phyloP scores from a whole-genome alignment of 176 grass and related monocot species.

The Microstegium vimineum region DNA sequence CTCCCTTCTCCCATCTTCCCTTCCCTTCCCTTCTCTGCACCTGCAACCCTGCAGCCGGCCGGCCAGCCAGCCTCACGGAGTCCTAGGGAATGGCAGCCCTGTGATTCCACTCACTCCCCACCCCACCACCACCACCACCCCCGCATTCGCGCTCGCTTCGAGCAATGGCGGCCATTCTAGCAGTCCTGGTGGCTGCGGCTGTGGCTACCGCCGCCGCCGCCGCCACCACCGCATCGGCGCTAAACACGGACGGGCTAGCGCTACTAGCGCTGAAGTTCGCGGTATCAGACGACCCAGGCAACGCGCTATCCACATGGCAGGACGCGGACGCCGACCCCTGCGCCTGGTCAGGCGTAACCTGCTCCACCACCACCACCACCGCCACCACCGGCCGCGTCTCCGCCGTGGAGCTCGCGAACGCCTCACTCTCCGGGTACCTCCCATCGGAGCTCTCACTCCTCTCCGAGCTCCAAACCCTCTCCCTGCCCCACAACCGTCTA shows the following conservation, averaged over 20 bases:
- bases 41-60: background rate
- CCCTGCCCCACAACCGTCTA: constrained; percentile 55
- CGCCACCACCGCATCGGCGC: background rate
- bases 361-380: constrained; percentile 20
- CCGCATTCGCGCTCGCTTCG: background rate
- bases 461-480: constrained; percentile 51
- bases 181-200: background rate
- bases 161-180: constrained; percentile 37
- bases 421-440: constrained; percentile 78
- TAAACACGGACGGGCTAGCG: constrained; percentile 82
- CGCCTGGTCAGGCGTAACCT: constrained; percentile 65
- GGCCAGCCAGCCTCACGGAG: background rate
- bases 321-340: constrained; percentile 86
- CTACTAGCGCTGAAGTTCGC: constrained; percentile 94
- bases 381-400: constrained; percentile 41
- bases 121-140: too few species aligned
- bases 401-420: constrained; percentile 60
- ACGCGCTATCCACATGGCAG: constrained; percentile 50
- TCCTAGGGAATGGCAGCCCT: constrained; percentile 12
- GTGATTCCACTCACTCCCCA: background rate
- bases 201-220: background rate
- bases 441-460: constrained; percentile 95
- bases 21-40: constrained; percentile 3
- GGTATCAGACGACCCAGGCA: constrained; percentile 57
- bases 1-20: background rate